Evolutionary conservation across 345 rosid genomes (phyloP), one percentile per base, ranked within the genome.

Genomic region (Brassica carinata): DNA sequence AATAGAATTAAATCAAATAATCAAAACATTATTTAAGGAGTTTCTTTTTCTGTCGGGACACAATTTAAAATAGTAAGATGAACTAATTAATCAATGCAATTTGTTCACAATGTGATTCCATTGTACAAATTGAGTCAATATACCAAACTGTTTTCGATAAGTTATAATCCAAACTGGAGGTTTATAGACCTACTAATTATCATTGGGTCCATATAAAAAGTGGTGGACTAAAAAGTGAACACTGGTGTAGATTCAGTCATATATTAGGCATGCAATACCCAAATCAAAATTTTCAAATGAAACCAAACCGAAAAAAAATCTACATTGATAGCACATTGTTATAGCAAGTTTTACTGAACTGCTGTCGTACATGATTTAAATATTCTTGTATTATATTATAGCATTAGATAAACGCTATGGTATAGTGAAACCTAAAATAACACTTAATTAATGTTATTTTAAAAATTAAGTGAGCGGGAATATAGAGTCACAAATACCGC

Each of bases 401-500:
- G 26, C 26, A 23, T 23, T 23, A 23, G 26, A 23, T 23, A 23
- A 23, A 23, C 26, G 26, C 26, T 23, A 23, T 23, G 26, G 26
- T 23, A 23, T 23, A 23, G 26, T 23, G 26, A 23, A 23, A 23
- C 26, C 26, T 23, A 23, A 23, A 23, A 23, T 23, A 23, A 23
- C 26, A 23, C 26, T 23, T 23, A 23, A 23, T 23, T 23, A 23
- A 23, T 23, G 26, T 23, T 23, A 23, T 23, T 23, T 23, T 23
- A 23, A 23, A 23, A 23, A 23, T 23, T 23, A 23, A 23, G 26
- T 23, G 26, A 23, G 26, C 26, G 26, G 26, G 26, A 30, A 30
- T 93, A 91, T 91, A 92, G 89, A 93, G 88, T 69, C 61, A 55
- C 62, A 30, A 1, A 30, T 30, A 30, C 33, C 33, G 5, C 33